A percentile compares a stretch with the other conserved stretches of the same genome.
These are phyloP conservation scores for Yamadazyma diospyri DNA, from an alignment of 1,139 yeast species.

Conservation along the genomic window DNA sequence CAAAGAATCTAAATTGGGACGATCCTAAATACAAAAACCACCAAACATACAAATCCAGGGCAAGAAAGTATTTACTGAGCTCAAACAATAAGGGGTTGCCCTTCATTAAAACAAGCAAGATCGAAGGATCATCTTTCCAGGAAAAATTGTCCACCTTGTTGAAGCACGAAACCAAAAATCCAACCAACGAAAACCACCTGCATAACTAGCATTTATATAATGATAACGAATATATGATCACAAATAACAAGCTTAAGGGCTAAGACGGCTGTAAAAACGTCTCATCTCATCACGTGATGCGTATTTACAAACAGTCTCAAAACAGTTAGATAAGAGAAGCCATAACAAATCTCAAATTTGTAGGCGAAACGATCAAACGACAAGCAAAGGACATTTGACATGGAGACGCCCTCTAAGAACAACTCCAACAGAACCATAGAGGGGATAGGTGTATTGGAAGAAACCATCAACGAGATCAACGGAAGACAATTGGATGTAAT, in stretches of 20 bases:
- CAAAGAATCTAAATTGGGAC: slow-evolving; percentile 35
- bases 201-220: no score
- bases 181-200: background rate
- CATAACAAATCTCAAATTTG: slow-evolving; percentile 4
- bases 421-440: background rate
- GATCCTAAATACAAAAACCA: slow-evolving; percentile 27
- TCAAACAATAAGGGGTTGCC: slow-evolving; percentile 15
- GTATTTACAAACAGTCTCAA: slow-evolving; percentile 4
- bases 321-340: slow-evolving; percentile 4
- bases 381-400: background rate
- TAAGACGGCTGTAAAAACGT: no score
- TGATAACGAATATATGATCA: slow-evolving; percentile 2
- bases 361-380: slow-evolving; percentile 1
- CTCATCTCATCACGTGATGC: no score
- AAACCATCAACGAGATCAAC: slow-evolving; percentile 6
- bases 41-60: slow-evolving; percentile 21
- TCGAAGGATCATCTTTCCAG: slow-evolving; percentile 3
- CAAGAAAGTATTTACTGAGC: slow-evolving; percentile 17
- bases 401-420: slow-evolving; percentile 8
- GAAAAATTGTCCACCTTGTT: slow-evolving; percentile 5
- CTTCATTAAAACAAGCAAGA: slow-evolving; percentile 5
- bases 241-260: no score
- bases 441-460: slow-evolving; percentile 1
- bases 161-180: background rate
- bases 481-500: slow-evolving; percentile 22